A percentile compares a stretch with the other conserved stretches of the same genome.
These are phyloP conservation scores for Chlorella sorokiniana DNA, from an alignment of 139 green algal species.

Conservation along the genomic window DNA sequence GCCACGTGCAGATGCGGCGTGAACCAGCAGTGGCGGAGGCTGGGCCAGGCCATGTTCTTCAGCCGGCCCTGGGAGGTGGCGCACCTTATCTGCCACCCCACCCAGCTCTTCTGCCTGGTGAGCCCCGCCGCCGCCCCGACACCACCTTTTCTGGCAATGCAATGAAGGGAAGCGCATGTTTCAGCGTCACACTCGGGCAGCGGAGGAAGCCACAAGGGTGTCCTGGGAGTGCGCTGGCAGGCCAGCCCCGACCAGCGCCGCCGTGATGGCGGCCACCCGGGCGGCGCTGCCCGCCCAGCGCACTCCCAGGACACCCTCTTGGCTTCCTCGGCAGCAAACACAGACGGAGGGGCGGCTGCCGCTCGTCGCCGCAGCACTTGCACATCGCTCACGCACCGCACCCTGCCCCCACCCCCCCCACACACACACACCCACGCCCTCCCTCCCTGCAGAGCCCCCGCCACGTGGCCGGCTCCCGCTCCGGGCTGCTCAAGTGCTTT, in stretches of 20 bases:
- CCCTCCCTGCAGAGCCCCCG: conserved; percentile 20
- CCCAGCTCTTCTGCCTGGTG: conserved; percentile 56
- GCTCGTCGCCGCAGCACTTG: too few relatives aligned
- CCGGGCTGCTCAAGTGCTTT: conserved; percentile 49
- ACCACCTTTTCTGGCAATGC: background rate
- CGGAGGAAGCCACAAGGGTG: too few relatives aligned
- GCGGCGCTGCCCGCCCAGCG: too few relatives aligned
- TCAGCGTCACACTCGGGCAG: too few relatives aligned
- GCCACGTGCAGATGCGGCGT: conserved; percentile 30
- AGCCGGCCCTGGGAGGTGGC: conserved; percentile 34
- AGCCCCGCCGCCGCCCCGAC: background rate
- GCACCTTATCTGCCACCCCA: conserved; percentile 44
- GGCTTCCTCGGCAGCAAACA: too few relatives aligned
- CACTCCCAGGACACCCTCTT: too few relatives aligned
- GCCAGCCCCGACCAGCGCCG: too few relatives aligned
- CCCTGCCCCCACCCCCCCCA: background rate
- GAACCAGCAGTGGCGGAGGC: conserved; percentile 41
- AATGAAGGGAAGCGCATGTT: background rate
- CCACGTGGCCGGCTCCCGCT: conserved; percentile 11
- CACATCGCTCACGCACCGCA: background rate
- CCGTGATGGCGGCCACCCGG: too few relatives aligned
- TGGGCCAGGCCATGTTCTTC: conserved; percentile 54
- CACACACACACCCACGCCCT: background rate
- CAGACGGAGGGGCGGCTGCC: too few relatives aligned
- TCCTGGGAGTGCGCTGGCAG: too few relatives aligned